Evolutionary conservation across 1,139 yeast species (phyloP).

Genomic region (Hyphopichia wangnamkhiaoensis): DNA sequence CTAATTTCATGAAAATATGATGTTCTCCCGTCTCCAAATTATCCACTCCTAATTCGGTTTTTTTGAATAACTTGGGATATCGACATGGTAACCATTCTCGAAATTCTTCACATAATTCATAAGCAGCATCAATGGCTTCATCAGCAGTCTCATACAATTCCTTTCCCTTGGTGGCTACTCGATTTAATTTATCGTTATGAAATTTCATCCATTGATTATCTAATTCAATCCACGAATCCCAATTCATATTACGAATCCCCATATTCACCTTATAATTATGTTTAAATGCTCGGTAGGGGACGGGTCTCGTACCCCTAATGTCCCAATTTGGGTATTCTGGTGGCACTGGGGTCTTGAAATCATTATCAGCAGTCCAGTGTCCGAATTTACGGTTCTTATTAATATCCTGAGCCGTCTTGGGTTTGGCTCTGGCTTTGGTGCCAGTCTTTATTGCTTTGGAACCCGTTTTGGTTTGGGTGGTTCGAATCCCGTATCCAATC

Average conservation of each 20-base stretch:
- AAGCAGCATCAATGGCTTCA: conserved; percentile 55
- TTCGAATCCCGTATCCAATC: neutral
- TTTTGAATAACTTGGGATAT: conserved; percentile 56
- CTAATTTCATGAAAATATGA: conserved; percentile 11
- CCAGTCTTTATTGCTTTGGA: neutral
- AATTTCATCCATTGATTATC: conserved; percentile 63
- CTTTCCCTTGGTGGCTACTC: conserved; percentile 47
- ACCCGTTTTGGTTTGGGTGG: neutral
- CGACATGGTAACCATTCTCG: conserved; percentile 54
- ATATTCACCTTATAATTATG: conserved; percentile 57
- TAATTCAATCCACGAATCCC: conserved; percentile 62
- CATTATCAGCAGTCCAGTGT: conserved; percentile 51
- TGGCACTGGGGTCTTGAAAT: conserved; percentile 52
- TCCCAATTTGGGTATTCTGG: conserved; percentile 52
- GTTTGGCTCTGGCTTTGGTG: neutral
- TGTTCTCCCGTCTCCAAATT: conserved; percentile 56
- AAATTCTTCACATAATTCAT: conserved; percentile 56
- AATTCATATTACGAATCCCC: conserved; percentile 66
- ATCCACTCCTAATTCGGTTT: conserved; percentile 47
- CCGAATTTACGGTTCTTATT: conserved; percentile 47
- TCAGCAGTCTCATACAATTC: conserved; percentile 54
- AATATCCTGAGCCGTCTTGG: conserved; percentile 2
- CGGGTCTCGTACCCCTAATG: conserved; percentile 48
- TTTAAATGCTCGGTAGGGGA: conserved; percentile 64
- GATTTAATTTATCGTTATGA: conserved; percentile 51